Evolutionary conservation across 345 rosid genomes (phyloP).

Genomic region (Iberis pinnata): DNA sequence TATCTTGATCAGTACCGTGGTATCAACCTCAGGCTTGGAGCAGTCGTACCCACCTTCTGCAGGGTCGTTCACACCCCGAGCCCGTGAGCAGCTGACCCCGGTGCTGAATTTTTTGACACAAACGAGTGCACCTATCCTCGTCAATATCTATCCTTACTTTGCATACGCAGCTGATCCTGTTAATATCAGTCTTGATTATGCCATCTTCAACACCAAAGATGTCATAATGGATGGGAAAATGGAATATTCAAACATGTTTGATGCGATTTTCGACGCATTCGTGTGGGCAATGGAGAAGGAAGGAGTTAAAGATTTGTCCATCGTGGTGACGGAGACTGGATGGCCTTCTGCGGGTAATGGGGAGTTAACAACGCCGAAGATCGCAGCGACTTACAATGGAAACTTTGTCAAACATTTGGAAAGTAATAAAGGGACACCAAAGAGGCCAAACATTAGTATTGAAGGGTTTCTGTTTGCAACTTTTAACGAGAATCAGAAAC

Average conservation of each 20-base stretch:
- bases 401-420: constrained; percentile 18
- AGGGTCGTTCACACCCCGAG: constrained; percentile 9
- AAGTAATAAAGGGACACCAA: constrained; percentile 31
- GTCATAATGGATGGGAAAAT: constrained; percentile 27
- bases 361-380: constrained; percentile 1
- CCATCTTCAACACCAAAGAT: not conserved
- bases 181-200: constrained; percentile 27
- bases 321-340: constrained; percentile 37
- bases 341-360: constrained; percentile 42
- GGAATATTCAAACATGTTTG: not conserved
- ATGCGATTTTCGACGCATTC: constrained; percentile 25
- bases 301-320: not conserved
- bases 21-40: constrained; percentile 5
- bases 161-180: constrained; percentile 26
- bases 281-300: constrained; percentile 30
- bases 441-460: constrained; percentile 14
- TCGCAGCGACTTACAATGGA: constrained; percentile 18
- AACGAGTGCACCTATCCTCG: constrained; percentile 18
- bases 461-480: constrained; percentile 19
- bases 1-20: constrained; percentile 24
- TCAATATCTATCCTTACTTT: constrained; percentile 44
- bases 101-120: constrained; percentile 20
- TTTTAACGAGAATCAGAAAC: constrained; percentile 27
- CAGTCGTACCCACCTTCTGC: constrained; percentile 40
- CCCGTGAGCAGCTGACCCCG: constrained; percentile 8